A percentile compares a stretch with the other conserved stretches of the same genome.
Conservation (phyloP, 179 eudicot species). For the Beta lomatogona region DNA sequence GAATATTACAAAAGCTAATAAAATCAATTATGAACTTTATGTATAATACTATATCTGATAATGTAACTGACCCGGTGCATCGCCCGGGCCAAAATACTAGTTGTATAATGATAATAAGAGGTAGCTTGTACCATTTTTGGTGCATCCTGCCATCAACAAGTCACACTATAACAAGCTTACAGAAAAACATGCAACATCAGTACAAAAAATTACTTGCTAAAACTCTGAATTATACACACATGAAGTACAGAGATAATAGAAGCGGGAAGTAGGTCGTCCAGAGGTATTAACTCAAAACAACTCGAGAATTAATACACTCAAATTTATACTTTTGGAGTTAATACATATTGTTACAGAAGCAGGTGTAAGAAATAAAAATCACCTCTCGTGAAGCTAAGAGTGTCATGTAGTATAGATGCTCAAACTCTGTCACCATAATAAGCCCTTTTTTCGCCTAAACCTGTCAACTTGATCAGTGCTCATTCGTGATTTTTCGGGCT, state of each 20-base stretch:
- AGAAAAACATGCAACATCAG: not conserved
- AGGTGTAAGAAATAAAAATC: slow-evolving; percentile 26
- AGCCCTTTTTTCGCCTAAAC: slow-evolving; percentile 58
- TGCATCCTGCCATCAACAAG: not conserved
- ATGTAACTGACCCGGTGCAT: no score
- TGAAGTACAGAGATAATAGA: slow-evolving; percentile 16
- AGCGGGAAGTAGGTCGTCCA: slow-evolving; percentile 18
- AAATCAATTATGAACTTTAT: no score
- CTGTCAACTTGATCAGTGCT: slow-evolving; percentile 79
- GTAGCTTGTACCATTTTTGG: not conserved
- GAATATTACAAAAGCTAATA: no score
- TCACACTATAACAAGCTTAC: not conserved
- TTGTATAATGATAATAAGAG: no score
- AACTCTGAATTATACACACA: slow-evolving; percentile 31
- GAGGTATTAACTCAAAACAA: slow-evolving; percentile 25
- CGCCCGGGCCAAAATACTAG: no score
- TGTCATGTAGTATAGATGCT: slow-evolving; percentile 4
- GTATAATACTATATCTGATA: no score
- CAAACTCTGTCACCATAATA: slow-evolving; percentile 50
- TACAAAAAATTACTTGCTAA: slow-evolving; percentile 10
- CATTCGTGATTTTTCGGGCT: slow-evolving; percentile 87
- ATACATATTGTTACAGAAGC: slow-evolving; percentile 39
- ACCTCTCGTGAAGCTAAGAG: slow-evolving; percentile 22
- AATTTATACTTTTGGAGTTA: slow-evolving; percentile 19
- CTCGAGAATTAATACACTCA: slow-evolving; percentile 32